phyloP scores from a whole-genome alignment of 2,329 filamentous ascomycete genomes.

The Diaporthe amygdali region DNA sequence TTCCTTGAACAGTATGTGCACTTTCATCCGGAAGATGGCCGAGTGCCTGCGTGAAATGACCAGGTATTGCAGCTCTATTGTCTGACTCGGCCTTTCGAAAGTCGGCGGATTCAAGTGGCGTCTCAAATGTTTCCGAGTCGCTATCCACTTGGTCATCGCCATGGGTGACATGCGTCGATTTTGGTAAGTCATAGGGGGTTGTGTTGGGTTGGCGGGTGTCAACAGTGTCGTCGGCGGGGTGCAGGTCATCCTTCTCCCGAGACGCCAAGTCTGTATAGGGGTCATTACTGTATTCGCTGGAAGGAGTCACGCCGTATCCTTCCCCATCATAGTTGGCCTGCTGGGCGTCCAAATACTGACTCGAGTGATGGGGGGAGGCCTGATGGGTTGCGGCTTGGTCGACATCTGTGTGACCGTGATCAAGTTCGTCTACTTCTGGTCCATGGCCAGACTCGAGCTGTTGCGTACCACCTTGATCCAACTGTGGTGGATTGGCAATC shows the following conservation, averaged over 20 bases:
- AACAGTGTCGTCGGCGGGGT: background rate
- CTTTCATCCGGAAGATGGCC: slow-evolving; percentile 26
- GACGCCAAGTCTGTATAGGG: background rate
- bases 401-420: background rate
- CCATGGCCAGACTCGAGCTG: background rate
- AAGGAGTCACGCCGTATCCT: slow-evolving; percentile 2
- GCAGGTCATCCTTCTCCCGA: background rate
- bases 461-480: background rate
- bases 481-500: background rate
- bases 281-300: background rate
- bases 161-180: background rate
- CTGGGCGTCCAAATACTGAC: background rate
- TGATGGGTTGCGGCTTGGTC: background rate
- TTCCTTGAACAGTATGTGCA: slow-evolving; percentile 39
- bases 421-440: background rate
- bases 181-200: background rate
- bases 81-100: background rate
- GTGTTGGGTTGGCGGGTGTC: background rate
- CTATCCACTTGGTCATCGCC: background rate
- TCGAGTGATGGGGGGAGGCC: background rate
- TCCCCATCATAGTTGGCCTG: slow-evolving; percentile 15
- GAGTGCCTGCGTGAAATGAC: background rate
- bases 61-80: background rate
- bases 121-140: background rate
- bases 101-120: background rate